Percentiles rank a stretch among this genome's conserved stretches.
phyloP scores from a whole-genome alignment of 192 early-diverging fungal genomes.

The Irineochytrium annulatum region DNA sequence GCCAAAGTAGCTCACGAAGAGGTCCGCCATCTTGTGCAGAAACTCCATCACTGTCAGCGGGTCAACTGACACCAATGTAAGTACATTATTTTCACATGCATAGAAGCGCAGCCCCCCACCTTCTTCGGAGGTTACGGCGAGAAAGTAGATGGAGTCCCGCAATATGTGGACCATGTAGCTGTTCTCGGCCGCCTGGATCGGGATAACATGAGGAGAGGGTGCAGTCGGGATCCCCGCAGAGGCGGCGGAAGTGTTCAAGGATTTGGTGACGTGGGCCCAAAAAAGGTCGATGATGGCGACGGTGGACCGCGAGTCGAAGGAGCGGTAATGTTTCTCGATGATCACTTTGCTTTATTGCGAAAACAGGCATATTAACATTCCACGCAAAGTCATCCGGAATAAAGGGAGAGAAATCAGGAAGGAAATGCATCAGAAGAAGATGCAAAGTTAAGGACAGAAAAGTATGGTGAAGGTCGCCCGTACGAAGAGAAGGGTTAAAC shows the following conservation, averaged over 20 bases:
- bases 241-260: constrained; percentile 12
- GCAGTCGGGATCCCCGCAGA: constrained; percentile 17
- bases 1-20: constrained; percentile 81
- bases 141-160: constrained; percentile 68
- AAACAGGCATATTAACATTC: background rate
- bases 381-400: no score
- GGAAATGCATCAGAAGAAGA: no score
- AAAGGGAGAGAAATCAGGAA: no score
- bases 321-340: constrained; percentile 86
- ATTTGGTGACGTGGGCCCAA: constrained; percentile 55
- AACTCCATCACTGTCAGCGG: constrained; percentile 83
- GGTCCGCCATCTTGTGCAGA: constrained; percentile 72
- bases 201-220: constrained; percentile 46
- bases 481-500: no score
- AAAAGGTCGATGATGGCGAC: constrained; percentile 59
- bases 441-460: no score
- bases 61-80: constrained; percentile 50
- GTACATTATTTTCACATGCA: background rate
- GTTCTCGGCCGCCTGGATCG: constrained; percentile 59
- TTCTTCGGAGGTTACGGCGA: constrained; percentile 71
- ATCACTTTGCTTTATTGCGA: constrained; percentile 62
- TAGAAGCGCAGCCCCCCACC: constrained; percentile 36
- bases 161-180: constrained; percentile 65
- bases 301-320: constrained; percentile 33
- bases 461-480: constrained; percentile 8